A percentile compares a stretch with the other conserved stretches of the same genome.
phyloP scores from a whole-genome alignment of 2,329 filamentous ascomycete species.

The Hypoxylon sp. region DNA sequence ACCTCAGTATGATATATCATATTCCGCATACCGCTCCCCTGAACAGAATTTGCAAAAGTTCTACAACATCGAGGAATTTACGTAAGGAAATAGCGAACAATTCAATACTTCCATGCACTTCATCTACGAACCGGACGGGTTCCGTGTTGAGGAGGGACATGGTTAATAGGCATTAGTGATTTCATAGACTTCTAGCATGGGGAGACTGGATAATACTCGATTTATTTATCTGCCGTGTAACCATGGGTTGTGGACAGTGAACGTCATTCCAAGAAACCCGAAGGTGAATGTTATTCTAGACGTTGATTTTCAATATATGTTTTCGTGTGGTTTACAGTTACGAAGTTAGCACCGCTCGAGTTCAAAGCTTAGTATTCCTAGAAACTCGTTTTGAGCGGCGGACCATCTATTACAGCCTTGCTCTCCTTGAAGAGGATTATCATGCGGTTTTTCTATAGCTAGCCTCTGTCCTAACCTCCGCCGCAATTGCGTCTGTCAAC shows the following conservation, averaged over 20 bases:
- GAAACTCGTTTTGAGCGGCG: too few relatives aligned
- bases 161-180: background rate
- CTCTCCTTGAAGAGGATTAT: background rate
- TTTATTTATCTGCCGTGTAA: background rate
- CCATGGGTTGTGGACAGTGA: background rate
- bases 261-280: background rate
- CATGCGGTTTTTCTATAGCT: background rate
- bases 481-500: constrained; percentile 43
- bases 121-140: background rate
- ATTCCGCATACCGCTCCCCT: background rate
- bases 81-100: background rate
- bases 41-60: background rate
- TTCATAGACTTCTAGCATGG: background rate
- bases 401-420: background rate
- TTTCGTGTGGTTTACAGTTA: background rate
- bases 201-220: too few relatives aligned
- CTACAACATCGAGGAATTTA: background rate
- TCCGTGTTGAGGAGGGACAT: background rate
- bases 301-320: background rate
- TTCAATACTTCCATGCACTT: background rate
- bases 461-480: constrained; percentile 25
- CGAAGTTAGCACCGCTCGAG: background rate
- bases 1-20: constrained; percentile 9
- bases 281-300: background rate
- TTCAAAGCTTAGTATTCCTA: background rate